Evolutionary conservation across 192 early-diverging fungal genomes (phyloP).

Genomic region (Podila minutissima): DNA sequence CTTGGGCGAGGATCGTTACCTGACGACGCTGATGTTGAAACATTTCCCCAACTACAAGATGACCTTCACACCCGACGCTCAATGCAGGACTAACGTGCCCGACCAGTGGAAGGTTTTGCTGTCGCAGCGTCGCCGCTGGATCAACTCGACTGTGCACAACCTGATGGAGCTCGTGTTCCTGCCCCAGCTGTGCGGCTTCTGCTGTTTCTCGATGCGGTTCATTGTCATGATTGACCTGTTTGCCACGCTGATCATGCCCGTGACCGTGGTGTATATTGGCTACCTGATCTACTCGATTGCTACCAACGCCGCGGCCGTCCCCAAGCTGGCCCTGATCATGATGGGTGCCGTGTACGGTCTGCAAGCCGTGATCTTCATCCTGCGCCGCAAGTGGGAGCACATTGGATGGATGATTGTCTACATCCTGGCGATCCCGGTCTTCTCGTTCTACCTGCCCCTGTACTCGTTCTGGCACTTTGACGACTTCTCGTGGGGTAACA

Average conservation of each 20-base stretch:
- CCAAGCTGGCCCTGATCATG: constrained; percentile 87
- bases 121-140: constrained; percentile 99
- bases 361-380: constrained; percentile 72
- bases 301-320: constrained; percentile 66
- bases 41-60: constrained; percentile 97
- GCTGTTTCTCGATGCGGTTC: constrained; percentile 98
- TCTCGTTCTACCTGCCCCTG: constrained; percentile 81
- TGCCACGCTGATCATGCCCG: constrained; percentile 93
- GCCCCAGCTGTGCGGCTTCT: constrained; percentile 96
- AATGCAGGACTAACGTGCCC: constrained; percentile 94
- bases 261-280: constrained; percentile 85
- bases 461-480: constrained; percentile 99
- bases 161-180: constrained; percentile 93
- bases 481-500: constrained; percentile 99
- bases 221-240: constrained; percentile 96
- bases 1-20: constrained; percentile 98
- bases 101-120: constrained; percentile 93
- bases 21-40: constrained; percentile 95
- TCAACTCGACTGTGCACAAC: constrained; percentile 99
- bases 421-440: constrained; percentile 90
- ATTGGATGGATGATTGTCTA: constrained; percentile 98
- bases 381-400: constrained; percentile 91
- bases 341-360: constrained; percentile 87
- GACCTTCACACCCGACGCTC: constrained; percentile 92
- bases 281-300: constrained; percentile 82